Evolutionary conservation across 805 yeast species (phyloP).

Genomic region (Schwanniomyces polymorphus): DNA sequence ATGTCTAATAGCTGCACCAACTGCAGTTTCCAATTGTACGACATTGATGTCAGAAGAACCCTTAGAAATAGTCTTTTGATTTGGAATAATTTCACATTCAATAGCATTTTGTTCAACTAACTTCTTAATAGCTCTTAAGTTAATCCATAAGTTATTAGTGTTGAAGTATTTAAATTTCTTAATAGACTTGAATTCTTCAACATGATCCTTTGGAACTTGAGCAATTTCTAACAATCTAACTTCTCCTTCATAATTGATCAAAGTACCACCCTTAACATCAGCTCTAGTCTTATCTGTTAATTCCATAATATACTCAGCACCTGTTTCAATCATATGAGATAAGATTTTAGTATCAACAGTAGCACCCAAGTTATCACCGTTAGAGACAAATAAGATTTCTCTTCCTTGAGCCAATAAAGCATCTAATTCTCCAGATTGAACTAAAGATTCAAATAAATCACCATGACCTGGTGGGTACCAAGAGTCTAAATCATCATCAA

Average conservation of each 20-base stretch:
- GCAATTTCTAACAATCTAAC: conserved; percentile 95
- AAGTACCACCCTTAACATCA: conserved; percentile 98
- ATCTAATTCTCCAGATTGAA: conserved; percentile 89
- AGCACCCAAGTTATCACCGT: conserved; percentile 98
- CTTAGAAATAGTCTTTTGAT: conserved; percentile 75
- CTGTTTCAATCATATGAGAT: conserved; percentile 88
- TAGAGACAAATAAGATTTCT: conserved; percentile 92
- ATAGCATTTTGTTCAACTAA: conserved; percentile 81
- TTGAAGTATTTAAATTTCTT: conserved; percentile 98
- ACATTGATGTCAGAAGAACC: conserved; percentile 82
- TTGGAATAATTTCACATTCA: conserved; percentile 93
- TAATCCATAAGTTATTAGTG: conserved; percentile 97
- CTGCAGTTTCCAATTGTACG: conserved; percentile 96
- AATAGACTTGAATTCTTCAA: conserved; percentile 96
- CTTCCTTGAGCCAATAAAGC: conserved; percentile 88
- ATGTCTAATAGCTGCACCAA: conserved; percentile 98
- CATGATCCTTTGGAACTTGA: conserved; percentile 97
- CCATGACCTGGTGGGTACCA: conserved; percentile 99
- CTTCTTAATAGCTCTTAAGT: conserved; percentile 90
- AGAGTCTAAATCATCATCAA: conserved; percentile 71
- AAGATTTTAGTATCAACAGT: conserved; percentile 91
- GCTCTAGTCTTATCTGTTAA: conserved; percentile 98
- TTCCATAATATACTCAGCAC: conserved; percentile 96
- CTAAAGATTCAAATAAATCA: conserved; percentile 88
- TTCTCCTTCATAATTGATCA: conserved; percentile 92